Base-by-base conservation (phyloP, 176 grass and related monocot genomes). In the Pharus latifolius region DNA sequence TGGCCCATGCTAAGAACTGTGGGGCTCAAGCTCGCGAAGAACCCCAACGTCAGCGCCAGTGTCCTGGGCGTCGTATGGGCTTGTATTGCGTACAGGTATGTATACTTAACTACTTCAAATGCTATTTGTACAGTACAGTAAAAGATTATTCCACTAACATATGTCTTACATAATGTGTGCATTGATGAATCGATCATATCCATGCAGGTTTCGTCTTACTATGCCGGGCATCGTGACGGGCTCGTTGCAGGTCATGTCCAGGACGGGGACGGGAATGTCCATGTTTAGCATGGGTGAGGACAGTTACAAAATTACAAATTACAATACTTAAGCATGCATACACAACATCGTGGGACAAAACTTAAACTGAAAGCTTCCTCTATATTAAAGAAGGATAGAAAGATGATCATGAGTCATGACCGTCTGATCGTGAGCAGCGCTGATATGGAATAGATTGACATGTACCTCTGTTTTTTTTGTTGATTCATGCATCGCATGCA, bases 261-360 rank as follows among this genome's bases (percentile, higher is more conserved):
- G 42, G 46, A 78, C 82, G 0, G 88, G 92, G 50, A 83, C 88
- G 9, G 88, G 79, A 40, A 72, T 88, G 78, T 62, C 82, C 20
- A 96, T 96, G 92, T 96, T 96, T 62, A 96, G 83, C 82, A 81
- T 92, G 71, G 92, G 91, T 87, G 23, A 33, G 58, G 0, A 47
- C 1, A 14, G 42, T 19, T 41, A 20, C 60, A 7, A 7, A 46
- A n/a, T 33, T 47, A 67, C 9, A 43, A n/a, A n/a, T 13, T 22
- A 37, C 5, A 56, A 4, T 29, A 35, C 4, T 25, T 2, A 1
- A 25, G 12, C 2, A 1, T n/a, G 15, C 4, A 17, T 31, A 45
- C 15, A n/a, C 19, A 53, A 6, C 24, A 12, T 30, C 37, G 24
- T 32, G 34, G 4, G 38, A 7, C 50, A 7, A 56, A 28, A 38